These are phyloP conservation scores for Aspergillus thermomutatus DNA, from an alignment of 2,329 filamentous ascomycete species.

Conservation along the genomic window DNA sequence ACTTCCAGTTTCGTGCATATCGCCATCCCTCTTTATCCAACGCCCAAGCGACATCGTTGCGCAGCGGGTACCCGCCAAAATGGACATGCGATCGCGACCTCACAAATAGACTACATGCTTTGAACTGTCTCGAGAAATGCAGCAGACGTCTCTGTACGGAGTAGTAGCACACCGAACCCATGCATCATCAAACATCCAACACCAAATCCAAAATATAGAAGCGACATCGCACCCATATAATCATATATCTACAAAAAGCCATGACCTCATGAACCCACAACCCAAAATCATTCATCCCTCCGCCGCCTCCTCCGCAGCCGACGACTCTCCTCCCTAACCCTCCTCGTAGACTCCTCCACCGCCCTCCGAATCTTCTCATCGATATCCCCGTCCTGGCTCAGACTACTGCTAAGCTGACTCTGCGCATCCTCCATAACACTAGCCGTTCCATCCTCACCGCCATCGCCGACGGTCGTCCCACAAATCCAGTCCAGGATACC, in stretches of 20 bases:
- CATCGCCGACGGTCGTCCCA: constrained; percentile 41
- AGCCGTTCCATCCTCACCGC: constrained; percentile 46
- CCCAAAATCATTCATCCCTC: constrained; percentile 6
- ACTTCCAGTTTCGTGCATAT: not conserved
- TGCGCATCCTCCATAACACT: constrained; percentile 34
- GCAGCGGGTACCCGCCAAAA: not conserved
- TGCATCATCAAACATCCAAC: not conserved
- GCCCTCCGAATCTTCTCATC: constrained; percentile 29
- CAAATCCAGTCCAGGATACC: constrained; percentile 45
- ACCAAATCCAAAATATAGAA: not conserved
- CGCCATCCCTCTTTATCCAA: constrained; percentile 2
- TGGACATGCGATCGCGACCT: not conserved
- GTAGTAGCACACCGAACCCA: not conserved
- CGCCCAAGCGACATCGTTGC: constrained; percentile 6
- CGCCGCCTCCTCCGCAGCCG: constrained; percentile 11
- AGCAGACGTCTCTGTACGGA: not conserved
- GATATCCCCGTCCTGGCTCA: constrained; percentile 30
- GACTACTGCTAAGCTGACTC: constrained; percentile 3
- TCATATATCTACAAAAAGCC: not conserved
- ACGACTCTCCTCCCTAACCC: constrained; percentile 19
- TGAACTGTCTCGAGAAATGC: not conserved
- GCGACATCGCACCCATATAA: not conserved
- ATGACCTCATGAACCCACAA: not conserved
- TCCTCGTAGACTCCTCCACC: constrained; percentile 30
- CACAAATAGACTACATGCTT: not conserved